Evolutionary conservation across 2,329 filamentous ascomycete species (phyloP).

Genomic region (Talaromyces sp.): DNA sequence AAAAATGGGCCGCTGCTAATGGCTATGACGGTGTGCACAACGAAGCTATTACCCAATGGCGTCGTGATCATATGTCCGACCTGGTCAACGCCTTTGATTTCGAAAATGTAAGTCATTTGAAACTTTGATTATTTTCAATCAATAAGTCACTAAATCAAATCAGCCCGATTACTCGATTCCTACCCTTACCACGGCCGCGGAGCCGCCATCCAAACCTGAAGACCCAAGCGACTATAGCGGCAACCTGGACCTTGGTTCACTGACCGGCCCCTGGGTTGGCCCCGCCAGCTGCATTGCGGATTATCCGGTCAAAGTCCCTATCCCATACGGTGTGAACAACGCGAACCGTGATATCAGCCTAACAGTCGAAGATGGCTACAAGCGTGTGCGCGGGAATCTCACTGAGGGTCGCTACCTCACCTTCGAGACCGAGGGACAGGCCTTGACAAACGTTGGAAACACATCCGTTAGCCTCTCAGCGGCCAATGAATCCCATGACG

Average conservation of each 20-base stretch:
- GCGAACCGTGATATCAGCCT: slow-evolving; percentile 33
- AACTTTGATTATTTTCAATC: background rate
- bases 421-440: slow-evolving; percentile 43
- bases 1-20: slow-evolving; percentile 45
- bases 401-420: slow-evolving; percentile 54
- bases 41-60: slow-evolving; percentile 42
- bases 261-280: background rate
- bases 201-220: slow-evolving; percentile 37
- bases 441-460: slow-evolving; percentile 33
- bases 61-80: slow-evolving; percentile 44
- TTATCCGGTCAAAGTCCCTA: slow-evolving; percentile 15
- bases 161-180: slow-evolving; percentile 48
- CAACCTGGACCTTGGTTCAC: background rate
- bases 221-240: slow-evolving; percentile 21
- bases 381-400: slow-evolving; percentile 47
- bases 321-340: slow-evolving; percentile 46
- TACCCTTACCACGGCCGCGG: slow-evolving; percentile 38
- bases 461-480: slow-evolving; percentile 10
- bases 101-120: slow-evolving; percentile 23
- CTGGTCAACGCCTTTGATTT: slow-evolving; percentile 48
- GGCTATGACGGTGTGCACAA: slow-evolving; percentile 39
- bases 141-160: slow-evolving; percentile 10
- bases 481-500: slow-evolving; percentile 33
- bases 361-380: slow-evolving; percentile 48
- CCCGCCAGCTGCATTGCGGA: background rate